Evolutionary conservation across 2,329 filamentous ascomycete genomes (phyloP).

Genomic region (Plectosphaerella sp.): DNA sequence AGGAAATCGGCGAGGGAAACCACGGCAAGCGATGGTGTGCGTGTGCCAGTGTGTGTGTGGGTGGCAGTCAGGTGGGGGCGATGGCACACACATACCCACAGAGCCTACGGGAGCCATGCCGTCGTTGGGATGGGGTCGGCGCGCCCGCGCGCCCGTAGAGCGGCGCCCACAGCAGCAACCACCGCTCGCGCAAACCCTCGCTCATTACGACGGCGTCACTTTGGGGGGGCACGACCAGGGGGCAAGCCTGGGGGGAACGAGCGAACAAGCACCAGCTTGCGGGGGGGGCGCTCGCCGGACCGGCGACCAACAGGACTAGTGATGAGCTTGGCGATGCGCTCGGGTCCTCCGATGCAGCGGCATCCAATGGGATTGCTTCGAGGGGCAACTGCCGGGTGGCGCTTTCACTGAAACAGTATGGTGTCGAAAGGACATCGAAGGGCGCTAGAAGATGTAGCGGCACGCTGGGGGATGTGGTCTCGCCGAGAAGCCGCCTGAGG

Average conservation of each 20-base stretch:
- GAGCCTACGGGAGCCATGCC: not conserved
- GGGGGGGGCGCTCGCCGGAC: too few relatives aligned
- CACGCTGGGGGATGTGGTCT: not conserved
- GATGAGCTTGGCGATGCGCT: not conserved
- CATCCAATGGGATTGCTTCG: not conserved
- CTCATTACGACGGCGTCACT: conserved; percentile 8
- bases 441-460: not conserved
- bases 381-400: not conserved
- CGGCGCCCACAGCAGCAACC: not conserved
- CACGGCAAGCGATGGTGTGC: not conserved
- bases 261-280: not conserved
- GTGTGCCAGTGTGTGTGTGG: too few relatives aligned
- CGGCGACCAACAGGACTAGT: not conserved
- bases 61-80: not conserved
- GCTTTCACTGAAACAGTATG: not conserved
- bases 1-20: not conserved
- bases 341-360: not conserved
- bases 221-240: not conserved
- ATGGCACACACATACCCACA: too few relatives aligned
- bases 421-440: conserved; percentile 2
- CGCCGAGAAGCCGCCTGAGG: conserved; percentile 3
- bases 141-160: too few relatives aligned
- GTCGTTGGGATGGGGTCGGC: not conserved
- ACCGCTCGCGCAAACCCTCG: conserved; percentile 4
- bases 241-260: not conserved